Evolutionary conservation across 1,139 yeast genomes (phyloP).

Genomic region (Taphrina populina): DNA sequence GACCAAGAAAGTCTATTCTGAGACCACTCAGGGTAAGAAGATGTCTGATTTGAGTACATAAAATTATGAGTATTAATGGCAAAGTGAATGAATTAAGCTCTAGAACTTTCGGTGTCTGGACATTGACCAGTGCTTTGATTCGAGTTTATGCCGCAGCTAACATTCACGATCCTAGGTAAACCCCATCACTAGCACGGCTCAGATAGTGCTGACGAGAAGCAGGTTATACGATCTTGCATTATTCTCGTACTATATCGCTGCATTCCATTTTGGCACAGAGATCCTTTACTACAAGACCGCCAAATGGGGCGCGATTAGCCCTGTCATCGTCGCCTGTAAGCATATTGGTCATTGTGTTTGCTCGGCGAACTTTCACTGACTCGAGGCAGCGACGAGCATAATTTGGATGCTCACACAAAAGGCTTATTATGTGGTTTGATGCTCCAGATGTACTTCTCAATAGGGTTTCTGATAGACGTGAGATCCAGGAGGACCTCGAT

Average conservation of each 20-base stretch:
- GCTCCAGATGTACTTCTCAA: no score
- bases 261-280: conserved; percentile 83
- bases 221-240: conserved; percentile 70
- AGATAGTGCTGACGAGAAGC: not conserved
- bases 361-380: not conserved
- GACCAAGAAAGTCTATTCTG: conserved; percentile 75
- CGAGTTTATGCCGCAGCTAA: conserved; percentile 85
- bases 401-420: conserved; percentile 23
- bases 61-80: not conserved
- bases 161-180: conserved; percentile 57
- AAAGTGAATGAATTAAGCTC: conserved; percentile 73
- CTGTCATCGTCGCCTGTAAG: conserved; percentile 59
- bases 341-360: not conserved
- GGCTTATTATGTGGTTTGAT: conserved; percentile 6
- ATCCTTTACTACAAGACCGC: conserved; percentile 78
- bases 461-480: no score
- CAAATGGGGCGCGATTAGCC: conserved; percentile 81
- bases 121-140: conserved; percentile 77
- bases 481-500: no score
- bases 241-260: conserved; percentile 72
- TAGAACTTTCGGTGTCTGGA: conserved; percentile 98
- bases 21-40: conserved; percentile 54
- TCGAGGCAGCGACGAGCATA: conserved; percentile 20
- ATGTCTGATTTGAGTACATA: not conserved
- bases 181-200: not conserved